Base-by-base conservation (phyloP, 805 yeast species). In the Suhomyces vadensis region DNA sequence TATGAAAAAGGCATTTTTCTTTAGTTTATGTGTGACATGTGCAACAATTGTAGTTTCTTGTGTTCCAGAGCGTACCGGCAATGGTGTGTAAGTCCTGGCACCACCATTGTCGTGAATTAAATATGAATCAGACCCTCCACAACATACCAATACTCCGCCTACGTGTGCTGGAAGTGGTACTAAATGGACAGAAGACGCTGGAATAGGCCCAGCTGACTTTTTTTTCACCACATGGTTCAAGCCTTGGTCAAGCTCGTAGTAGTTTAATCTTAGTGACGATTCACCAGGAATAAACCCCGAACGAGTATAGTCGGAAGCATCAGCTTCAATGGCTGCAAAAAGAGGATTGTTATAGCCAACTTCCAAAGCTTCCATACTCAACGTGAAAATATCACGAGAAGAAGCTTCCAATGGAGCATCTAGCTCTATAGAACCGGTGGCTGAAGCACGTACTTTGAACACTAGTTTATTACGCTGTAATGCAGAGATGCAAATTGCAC, bases 221-320 rank as follows among this genome's bases (percentile, higher is more conserved):
- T 49, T 52, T 22, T 73, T 73, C 1, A 85, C 72, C 1, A 91
- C 77, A 58, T 85, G 86, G 56, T 91, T 91, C 37, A 92, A 67
- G 1, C 97, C 97, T 31, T 87, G 74, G 60, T 94, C 97, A 20
- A 91, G 65, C 56, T 88, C 92, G 64, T 92, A 92, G 58, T 79
- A 85, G 3, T 79, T 76, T 41, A 92, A 67, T 22, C 56, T 51
- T 39, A 63, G 39, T 1, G 50, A 48, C 7, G 57, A 47, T 4
- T 31, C 10, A 5, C 44, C 47, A 4, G 49, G 31, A 48, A 57
- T 48, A 42, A 45, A 35, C 3, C 36, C 16, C 14, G 37, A 33
- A 6, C 13, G n/a, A 5, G 23, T 7, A 39, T 54, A 57, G 1
- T 64, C 68, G 5, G 69, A 56, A 45, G 79, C 74, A 42, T 79